phyloP scores from a whole-genome alignment of 345 rosid genomes.

The Pistacia atlantica region DNA sequence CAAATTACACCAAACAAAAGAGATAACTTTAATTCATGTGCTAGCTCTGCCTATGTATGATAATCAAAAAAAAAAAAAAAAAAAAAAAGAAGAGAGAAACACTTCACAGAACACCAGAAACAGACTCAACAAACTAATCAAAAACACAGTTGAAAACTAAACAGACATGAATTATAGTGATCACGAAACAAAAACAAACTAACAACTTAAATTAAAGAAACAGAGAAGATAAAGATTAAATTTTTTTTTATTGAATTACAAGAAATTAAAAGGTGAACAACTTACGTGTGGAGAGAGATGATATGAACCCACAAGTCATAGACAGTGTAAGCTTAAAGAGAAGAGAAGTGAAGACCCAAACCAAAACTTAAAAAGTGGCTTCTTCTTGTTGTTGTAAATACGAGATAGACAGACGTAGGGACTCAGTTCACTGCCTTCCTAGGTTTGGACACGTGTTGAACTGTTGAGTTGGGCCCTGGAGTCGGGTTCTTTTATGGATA shows the following conservation, averaged over 20 bases:
- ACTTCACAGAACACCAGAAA: neutral
- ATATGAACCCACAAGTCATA: constrained; percentile 14
- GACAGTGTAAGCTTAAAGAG: neutral
- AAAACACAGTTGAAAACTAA: neutral
- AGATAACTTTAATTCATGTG: neutral
- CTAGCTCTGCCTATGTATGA: neutral
- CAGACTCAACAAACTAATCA: neutral
- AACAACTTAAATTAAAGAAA: neutral
- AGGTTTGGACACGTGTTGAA: constrained; percentile 9
- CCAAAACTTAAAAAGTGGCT: no score
- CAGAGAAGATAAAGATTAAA: neutral
- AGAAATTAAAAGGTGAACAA: constrained; percentile 1
- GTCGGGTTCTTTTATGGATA: neutral
- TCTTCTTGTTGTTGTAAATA: neutral
- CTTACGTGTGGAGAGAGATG: constrained; percentile 30
- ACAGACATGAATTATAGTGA: neutral
- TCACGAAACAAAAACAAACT: neutral
- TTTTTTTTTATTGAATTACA: neutral
- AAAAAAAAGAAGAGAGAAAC: neutral
- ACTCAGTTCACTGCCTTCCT: neutral
- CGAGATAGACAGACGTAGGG: neutral
- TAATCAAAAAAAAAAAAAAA: neutral
- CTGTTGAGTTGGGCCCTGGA: neutral
- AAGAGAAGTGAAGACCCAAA: neutral
- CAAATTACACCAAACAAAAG: neutral